A percentile compares a stretch with the other conserved stretches of the same genome.
Evolutionary conservation across 2,329 filamentous ascomycete species (phyloP).

Genomic region (Arthrobotrys sphaeroides): DNA sequence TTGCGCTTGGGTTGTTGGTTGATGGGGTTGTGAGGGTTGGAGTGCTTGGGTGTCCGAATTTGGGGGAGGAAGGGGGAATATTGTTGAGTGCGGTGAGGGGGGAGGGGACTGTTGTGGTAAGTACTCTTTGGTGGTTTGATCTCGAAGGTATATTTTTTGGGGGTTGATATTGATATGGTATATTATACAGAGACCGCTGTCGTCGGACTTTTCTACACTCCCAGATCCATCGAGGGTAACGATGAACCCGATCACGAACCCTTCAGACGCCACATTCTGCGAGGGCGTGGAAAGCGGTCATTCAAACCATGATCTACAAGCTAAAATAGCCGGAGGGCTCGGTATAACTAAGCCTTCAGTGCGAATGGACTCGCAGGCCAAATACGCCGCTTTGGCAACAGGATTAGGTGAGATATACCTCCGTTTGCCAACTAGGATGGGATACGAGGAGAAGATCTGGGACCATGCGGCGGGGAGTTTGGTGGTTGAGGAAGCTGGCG

Average conservation of each 20-base stretch:
- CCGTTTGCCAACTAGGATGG: slow-evolving; percentile 78
- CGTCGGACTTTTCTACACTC: slow-evolving; percentile 65
- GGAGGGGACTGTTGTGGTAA: slow-evolving; percentile 74
- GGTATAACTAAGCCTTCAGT: slow-evolving; percentile 91
- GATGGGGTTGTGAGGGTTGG: slow-evolving; percentile 94
- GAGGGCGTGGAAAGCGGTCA: slow-evolving; percentile 95
- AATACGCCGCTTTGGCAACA: slow-evolving; percentile 93
- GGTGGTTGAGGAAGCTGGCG: slow-evolving; percentile 92
- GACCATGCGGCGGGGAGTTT: slow-evolving; percentile 96
- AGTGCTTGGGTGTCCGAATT: slow-evolving; percentile 93
- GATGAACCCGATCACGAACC: slow-evolving; percentile 80
- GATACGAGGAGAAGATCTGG: slow-evolving; percentile 99
- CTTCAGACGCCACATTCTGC: slow-evolving; percentile 87
- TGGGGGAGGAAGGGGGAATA: slow-evolving; percentile 81
- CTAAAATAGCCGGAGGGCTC: slow-evolving; percentile 80
- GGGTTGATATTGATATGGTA: neutral
- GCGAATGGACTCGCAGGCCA: slow-evolving; percentile 96
- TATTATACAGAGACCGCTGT: slow-evolving; percentile 69
- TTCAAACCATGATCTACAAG: slow-evolving; percentile 87
- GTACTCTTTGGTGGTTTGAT: neutral
- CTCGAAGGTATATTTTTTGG: too few relatives aligned
- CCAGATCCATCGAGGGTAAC: slow-evolving; percentile 70
- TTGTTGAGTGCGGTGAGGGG: slow-evolving; percentile 85
- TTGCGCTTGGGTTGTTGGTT: slow-evolving; percentile 89
- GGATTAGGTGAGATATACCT: slow-evolving; percentile 96